A percentile compares a stretch with the other conserved stretches of the same genome.
Evolutionary conservation across 1,139 yeast genomes (phyloP).

Genomic region (Lipomyces yarrowii): DNA sequence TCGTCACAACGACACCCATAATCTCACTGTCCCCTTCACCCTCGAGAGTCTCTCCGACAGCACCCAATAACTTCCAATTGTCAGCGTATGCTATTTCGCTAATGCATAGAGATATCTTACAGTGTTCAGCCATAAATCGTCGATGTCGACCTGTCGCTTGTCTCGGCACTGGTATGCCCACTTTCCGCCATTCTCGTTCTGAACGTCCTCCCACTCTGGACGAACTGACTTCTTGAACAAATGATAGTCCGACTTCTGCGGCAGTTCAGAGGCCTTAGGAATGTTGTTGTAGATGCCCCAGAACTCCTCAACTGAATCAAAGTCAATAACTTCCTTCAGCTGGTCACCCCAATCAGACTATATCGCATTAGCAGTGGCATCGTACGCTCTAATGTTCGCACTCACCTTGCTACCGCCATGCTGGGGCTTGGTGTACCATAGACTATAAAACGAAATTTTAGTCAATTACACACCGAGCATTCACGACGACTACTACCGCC

Average conservation of each 20-base stretch:
- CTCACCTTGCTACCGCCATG: conserved; percentile 61
- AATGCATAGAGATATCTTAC: conserved; percentile 21
- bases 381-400: neutral
- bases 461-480: neutral
- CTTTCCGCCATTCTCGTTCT: conserved; percentile 90
- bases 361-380: neutral
- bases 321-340: conserved; percentile 89
- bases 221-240: conserved; percentile 91
- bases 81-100: conserved; percentile 38
- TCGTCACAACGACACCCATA: conserved; percentile 90
- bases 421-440: conserved; percentile 97
- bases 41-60: conserved; percentile 94
- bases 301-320: conserved; percentile 93
- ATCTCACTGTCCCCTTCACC: conserved; percentile 61
- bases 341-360: conserved; percentile 79
- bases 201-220: conserved; percentile 98
- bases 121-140: conserved; percentile 77
- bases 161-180: conserved; percentile 83
- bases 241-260: conserved; percentile 91
- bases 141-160: conserved; percentile 63
- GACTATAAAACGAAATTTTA: conserved; percentile 33
- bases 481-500: neutral
- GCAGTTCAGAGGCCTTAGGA: conserved; percentile 90
- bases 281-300: conserved; percentile 98
- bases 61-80: conserved; percentile 59